Evolutionary conservation across 2,329 filamentous ascomycete genomes (phyloP).

Genomic region (Diplodia sapinea): DNA sequence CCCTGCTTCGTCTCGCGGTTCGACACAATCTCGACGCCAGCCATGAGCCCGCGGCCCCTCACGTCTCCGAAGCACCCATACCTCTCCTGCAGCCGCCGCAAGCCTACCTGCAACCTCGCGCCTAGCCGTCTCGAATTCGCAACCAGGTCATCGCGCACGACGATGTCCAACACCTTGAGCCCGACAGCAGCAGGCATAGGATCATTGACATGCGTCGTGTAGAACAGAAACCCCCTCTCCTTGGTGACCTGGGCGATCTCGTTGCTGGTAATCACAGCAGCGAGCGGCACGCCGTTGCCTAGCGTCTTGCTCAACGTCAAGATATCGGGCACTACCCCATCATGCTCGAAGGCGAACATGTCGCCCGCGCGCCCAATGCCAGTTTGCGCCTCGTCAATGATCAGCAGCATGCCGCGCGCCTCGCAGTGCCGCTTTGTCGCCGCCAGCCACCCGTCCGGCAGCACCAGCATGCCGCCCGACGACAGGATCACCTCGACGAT

Average conservation of each 20-base stretch:
- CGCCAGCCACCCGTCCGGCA: conserved; percentile 64
- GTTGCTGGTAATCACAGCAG: conserved; percentile 62
- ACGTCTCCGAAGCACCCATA: conserved; percentile 69
- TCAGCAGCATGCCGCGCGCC: conserved; percentile 44
- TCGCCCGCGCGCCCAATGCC: conserved; percentile 45
- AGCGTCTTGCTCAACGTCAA: conserved; percentile 66
- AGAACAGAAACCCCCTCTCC: conserved; percentile 61
- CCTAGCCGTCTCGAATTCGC: conserved; percentile 54
- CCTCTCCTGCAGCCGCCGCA: conserved; percentile 54
- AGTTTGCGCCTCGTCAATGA: conserved; percentile 48
- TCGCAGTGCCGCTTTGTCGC: conserved; percentile 56
- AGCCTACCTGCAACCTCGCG: conserved; percentile 54
- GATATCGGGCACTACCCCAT: conserved; percentile 57
- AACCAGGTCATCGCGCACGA: conserved; percentile 62
- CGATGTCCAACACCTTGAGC: conserved; percentile 66
- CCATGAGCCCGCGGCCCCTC: conserved; percentile 64
- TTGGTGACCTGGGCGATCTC: conserved; percentile 58
- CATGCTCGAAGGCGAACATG: conserved; percentile 38
- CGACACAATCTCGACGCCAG: conserved; percentile 63
- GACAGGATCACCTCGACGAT: conserved; percentile 67
- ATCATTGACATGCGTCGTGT: conserved; percentile 69
- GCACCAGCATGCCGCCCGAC: conserved; percentile 64
- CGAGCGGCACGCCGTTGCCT: conserved; percentile 65
- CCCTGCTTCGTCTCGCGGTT: conserved; percentile 57
- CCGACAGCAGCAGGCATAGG: conserved; percentile 66